A percentile compares a stretch with the other conserved stretches of the same genome.
phyloP scores from a whole-genome alignment of 352 stramenopile species.

The Globisporangium takayamanum region DNA sequence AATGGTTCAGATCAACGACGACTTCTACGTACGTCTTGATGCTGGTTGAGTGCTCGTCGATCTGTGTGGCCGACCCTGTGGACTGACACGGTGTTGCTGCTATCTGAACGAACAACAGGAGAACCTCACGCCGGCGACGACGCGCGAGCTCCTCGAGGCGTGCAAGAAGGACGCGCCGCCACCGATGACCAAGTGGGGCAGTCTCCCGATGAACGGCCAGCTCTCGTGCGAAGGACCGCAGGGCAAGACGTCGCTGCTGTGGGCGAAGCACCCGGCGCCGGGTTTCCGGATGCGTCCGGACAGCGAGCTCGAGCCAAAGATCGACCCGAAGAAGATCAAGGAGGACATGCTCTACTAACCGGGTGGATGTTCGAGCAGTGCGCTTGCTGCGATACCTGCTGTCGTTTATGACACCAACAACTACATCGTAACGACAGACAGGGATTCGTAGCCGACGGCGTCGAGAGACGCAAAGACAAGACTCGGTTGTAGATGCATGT shows the following conservation, averaged over 20 bases:
- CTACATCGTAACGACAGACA: background rate
- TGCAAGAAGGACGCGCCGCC: constrained; percentile 93
- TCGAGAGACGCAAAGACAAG: background rate
- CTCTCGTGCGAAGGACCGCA: constrained; percentile 96
- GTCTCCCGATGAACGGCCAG: constrained; percentile 99
- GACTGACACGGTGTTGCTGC: constrained; percentile 1
- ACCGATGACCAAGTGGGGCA: constrained; percentile 97
- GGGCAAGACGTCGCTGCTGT: constrained; percentile 93
- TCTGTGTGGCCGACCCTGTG: background rate
- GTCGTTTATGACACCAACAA: background rate
- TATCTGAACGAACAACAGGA: constrained; percentile 64
- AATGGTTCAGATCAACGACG: constrained; percentile 99
- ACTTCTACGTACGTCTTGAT: constrained; percentile 81
- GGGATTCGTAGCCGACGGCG: too few species aligned
- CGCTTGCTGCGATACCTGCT: too few species aligned
- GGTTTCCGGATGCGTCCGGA: constrained; percentile 90
- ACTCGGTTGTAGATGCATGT: too few species aligned
- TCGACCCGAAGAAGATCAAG: constrained; percentile 92
- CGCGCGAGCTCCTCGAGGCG: constrained; percentile 93
- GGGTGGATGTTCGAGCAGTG: background rate
- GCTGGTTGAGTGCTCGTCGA: too few species aligned
- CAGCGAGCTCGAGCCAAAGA: constrained; percentile 88
- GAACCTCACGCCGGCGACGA: constrained; percentile 97
- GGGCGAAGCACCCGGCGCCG: constrained; percentile 74
- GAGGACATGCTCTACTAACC: constrained; percentile 86